A percentile compares a stretch with the other conserved stretches of the same genome.
These are phyloP conservation scores for Graphilbum fragrans DNA, from an alignment of 2,329 filamentous ascomycete species.

Conservation along the genomic window DNA sequence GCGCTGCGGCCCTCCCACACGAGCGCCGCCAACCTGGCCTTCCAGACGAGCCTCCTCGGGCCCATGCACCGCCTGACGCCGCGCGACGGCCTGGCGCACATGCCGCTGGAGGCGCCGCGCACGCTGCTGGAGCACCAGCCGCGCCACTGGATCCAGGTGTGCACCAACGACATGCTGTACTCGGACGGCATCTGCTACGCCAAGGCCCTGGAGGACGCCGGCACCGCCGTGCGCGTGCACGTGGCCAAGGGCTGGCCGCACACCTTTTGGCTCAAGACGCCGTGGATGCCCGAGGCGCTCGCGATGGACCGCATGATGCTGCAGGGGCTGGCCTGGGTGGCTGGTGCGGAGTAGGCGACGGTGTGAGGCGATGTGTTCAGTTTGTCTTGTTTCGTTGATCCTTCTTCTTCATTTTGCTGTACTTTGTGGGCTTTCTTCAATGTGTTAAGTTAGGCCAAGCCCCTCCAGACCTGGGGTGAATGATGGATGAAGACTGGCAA, in stretches of 20 bases:
- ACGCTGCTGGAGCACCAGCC: slow-evolving; percentile 21
- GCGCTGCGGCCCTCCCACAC: slow-evolving; percentile 24
- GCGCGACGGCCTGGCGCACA: slow-evolving; percentile 24
- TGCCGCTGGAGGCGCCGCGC: slow-evolving; percentile 26
- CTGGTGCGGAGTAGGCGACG: neutral
- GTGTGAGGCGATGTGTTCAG: no score
- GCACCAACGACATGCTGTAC: slow-evolving; percentile 37
- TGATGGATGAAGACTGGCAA: no score
- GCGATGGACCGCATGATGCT: slow-evolving; percentile 29
- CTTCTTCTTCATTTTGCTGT: neutral
- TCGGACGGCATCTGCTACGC: slow-evolving; percentile 39
- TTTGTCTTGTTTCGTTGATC: no score
- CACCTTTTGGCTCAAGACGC: slow-evolving; percentile 39
- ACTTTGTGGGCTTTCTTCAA: no score
- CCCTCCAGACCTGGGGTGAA: no score
- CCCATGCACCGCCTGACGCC: slow-evolving; percentile 21
- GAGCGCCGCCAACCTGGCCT: slow-evolving; percentile 22
- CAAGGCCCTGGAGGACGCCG: slow-evolving; percentile 24
- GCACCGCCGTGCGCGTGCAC: slow-evolving; percentile 26
- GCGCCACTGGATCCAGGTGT: slow-evolving; percentile 35
- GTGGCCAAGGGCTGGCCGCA: slow-evolving; percentile 35
- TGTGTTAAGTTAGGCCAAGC: no score
- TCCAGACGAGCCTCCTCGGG: slow-evolving; percentile 22
- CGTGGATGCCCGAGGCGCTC: slow-evolving; percentile 25
- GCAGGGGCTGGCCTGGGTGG: slow-evolving; percentile 27